Percentiles rank a stretch among this genome's conserved stretches.
Conservation (phyloP, 1,284 basidiomycete species). For the Veloboletus limbatus region DNA sequence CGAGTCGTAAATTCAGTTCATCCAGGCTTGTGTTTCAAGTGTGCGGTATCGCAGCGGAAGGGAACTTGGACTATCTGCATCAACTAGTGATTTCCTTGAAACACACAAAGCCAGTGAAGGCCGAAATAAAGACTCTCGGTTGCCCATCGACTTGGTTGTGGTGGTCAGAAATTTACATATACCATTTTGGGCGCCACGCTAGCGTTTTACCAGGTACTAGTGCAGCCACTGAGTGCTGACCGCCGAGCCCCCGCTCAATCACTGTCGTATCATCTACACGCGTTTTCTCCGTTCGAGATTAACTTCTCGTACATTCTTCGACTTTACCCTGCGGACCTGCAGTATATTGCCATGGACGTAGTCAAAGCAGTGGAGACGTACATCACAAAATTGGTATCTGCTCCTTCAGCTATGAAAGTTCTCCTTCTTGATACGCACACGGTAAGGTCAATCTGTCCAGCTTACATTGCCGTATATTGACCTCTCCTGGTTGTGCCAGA, state of each 20-base stretch:
- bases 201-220: background rate
- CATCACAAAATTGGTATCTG: conserved; percentile 85
- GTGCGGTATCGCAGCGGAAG: too few relatives aligned
- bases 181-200: too few relatives aligned
- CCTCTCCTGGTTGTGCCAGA: conserved; percentile 47
- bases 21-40: too few relatives aligned
- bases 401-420: conserved; percentile 94
- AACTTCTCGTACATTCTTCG: background rate
- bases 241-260: background rate
- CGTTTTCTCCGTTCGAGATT: background rate
- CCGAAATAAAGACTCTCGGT: too few relatives aligned
- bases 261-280: background rate
- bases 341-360: conserved; percentile 73
- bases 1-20: too few relatives aligned
- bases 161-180: too few relatives aligned
- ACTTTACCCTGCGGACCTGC: background rate
- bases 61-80: too few relatives aligned
- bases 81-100: too few relatives aligned
- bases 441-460: conserved; percentile 49
- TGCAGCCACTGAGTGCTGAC: background rate
- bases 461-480: conserved; percentile 2
- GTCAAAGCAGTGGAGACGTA: conserved; percentile 95
- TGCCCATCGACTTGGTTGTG: too few relatives aligned
- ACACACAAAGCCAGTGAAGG: too few relatives aligned
- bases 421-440: conserved; percentile 94